Evolutionary conservation across 1,284 basidiomycete species (phyloP), one percentile per base, ranked within the genome.

Genomic region (Neonothopanus nambi): DNA sequence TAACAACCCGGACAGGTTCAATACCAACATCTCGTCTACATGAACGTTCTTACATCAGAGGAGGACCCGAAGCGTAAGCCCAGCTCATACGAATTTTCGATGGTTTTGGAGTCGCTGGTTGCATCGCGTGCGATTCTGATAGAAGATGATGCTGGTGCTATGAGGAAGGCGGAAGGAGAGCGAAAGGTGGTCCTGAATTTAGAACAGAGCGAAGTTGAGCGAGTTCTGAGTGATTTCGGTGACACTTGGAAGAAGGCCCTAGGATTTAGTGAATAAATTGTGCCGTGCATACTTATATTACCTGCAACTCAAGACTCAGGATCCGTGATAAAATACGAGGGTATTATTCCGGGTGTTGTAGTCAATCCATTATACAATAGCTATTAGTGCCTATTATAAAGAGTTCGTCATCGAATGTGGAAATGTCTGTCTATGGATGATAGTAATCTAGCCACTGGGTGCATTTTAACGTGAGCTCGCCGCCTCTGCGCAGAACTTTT

Each of bases 71-170:
- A 69, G 35, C 75, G 80, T 15, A 78, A 76, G 55, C 87, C 85
- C 3, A 80, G 75, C 0, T 54, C 68, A 0, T 72, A 71, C 28
- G 88, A 91, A 64, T 73, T 92, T 2, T 59, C 62, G 6, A 65
- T 82, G 37, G 81, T 92, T 8, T 68, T 89, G 8, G 87, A 90
- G 54, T 83, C 85, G 0, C 71, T 91, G 36, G 77, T 84, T 4
- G 81, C 87, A 0, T 84, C 89, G 11, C 81, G 82, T n/a, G 87
- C 87, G 35, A 68, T 92, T 54, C 67, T 91, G 2, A 72, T 86
- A 38, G 90, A 92, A 62, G 82, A 86, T 37, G 84, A 84, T 0
- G 68, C 72, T 3, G 69, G 70, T 3, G 76, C 77, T 0, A 61
- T 73, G 48, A 71, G 82, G 41, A 87, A 84, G 63, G 67, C 76